These are phyloP conservation scores for Aspergillus asperescens DNA, from an alignment of 495 filamentous ascomycete species.

Conservation along the genomic window DNA sequence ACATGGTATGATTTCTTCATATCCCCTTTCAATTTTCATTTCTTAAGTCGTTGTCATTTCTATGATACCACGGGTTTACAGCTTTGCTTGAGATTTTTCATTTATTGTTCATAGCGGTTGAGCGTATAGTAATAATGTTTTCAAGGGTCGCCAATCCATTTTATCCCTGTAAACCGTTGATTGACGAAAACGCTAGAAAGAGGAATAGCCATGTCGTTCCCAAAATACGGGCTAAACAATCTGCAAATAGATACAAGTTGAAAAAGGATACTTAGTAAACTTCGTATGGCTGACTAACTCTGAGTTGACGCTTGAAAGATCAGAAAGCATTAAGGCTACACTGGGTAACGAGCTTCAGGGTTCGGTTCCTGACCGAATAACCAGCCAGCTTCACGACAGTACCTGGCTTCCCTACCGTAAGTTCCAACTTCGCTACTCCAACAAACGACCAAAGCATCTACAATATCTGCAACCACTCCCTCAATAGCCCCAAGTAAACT, in stretches of 20 bases:
- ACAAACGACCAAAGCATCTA: slow-evolving; percentile 89
- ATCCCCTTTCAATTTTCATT: slow-evolving; percentile 2
- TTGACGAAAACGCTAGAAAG: neutral
- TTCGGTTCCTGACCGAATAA: slow-evolving; percentile 59
- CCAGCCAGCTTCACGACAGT: slow-evolving; percentile 80
- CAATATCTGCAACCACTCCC: slow-evolving; percentile 82
- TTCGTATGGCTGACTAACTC: slow-evolving; percentile 10
- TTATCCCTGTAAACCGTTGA: neutral
- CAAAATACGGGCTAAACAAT: neutral
- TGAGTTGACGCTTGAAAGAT: neutral
- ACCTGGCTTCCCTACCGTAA: slow-evolving; percentile 62
- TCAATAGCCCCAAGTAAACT: slow-evolving; percentile 93
- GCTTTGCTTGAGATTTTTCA: slow-evolving; percentile 7
- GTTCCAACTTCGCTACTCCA: slow-evolving; percentile 83
- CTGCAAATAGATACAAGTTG: neutral
- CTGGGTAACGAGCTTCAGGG: slow-evolving; percentile 1
- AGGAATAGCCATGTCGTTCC: neutral
- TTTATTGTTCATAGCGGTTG: slow-evolving; percentile 3
- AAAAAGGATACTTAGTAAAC: neutral
- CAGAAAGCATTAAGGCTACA: slow-evolving; percentile 5
- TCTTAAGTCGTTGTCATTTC: neutral
- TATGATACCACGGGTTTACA: slow-evolving; percentile 40
- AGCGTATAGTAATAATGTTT: slow-evolving; percentile 5
- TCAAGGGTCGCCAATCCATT: neutral
- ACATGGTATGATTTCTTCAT: slow-evolving; percentile 7